A percentile compares a stretch with the other conserved stretches of the same genome.
Conservation (phyloP, 148 eudicot species). For the Simmondsia chinensis region DNA sequence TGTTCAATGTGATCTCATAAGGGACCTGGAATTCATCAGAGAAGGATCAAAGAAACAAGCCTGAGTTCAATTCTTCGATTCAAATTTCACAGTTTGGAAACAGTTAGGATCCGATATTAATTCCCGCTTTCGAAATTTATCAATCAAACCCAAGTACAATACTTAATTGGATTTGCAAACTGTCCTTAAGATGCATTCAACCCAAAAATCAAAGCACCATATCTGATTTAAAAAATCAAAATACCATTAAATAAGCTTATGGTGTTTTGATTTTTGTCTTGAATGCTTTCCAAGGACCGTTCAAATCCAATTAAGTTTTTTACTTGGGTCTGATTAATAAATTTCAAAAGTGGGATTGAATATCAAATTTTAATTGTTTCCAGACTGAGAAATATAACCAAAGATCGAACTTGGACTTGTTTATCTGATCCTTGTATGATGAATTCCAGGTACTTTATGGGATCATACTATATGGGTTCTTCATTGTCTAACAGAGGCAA, state of each 20-base stretch:
- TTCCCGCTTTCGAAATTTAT: slow-evolving; percentile 19
- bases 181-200: background rate
- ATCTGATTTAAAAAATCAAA: too few species aligned
- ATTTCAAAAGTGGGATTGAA: slow-evolving; percentile 24
- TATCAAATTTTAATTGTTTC: slow-evolving; percentile 46
- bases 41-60: slow-evolving; percentile 52
- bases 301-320: background rate
- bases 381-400: slow-evolving; percentile 52
- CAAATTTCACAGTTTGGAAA: slow-evolving; percentile 54
- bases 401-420: slow-evolving; percentile 42
- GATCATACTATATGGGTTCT: slow-evolving; percentile 20
- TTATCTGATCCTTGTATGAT: slow-evolving; percentile 49
- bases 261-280: too few species aligned
- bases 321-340: slow-evolving; percentile 15
- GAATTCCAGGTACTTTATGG: slow-evolving; percentile 55
- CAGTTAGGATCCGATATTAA: slow-evolving; percentile 43
- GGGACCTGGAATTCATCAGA: slow-evolving; percentile 60
- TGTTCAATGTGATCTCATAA: slow-evolving; percentile 20
- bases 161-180: background rate
- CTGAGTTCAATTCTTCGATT: slow-evolving; percentile 46
- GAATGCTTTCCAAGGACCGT: too few species aligned
- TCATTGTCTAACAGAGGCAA: slow-evolving; percentile 60
- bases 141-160: slow-evolving; percentile 10
- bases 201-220: too few species aligned
- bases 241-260: too few species aligned